Evolutionary conservation across 2,329 filamentous ascomycete species (phyloP), one percentile per base, ranked within the genome.

Genomic region (Hysterium pulicare): DNA sequence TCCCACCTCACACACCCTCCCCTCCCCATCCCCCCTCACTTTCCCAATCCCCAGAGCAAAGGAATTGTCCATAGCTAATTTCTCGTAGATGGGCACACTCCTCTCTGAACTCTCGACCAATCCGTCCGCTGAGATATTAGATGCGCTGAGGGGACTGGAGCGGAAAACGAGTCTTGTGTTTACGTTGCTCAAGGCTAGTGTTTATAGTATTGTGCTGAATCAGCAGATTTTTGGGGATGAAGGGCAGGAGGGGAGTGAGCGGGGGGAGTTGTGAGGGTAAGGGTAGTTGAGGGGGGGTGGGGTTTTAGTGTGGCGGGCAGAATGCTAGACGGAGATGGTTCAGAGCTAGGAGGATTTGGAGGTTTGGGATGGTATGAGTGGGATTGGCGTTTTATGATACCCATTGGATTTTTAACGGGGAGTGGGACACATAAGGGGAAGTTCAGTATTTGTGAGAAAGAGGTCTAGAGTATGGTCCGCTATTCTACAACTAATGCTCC

Each of bases 131-230:
- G 88, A 87, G 53, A 90, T 94, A 44, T 77, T 94, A 40, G 89
- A 98, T 66, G 85, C 87, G 7, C 75, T 98, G 55, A 77, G 93
- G 41, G 84, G 90, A 33, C 75, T 98, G 41, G 93, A 98, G 74
- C 78, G 93, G 56, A 96, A 97, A 75, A 96, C 91, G 33, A 90
- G 89, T 54, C 75, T 95, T 41, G 91, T 96, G 17, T 97, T 95
- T 69, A 98, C 93, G 49, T 71, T 97, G 63, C 78, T 98, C 63
- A 98, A 98, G 74, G 91, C 93, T 15, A 97, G 91, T 68, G 93
- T 98, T 50, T 98, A 98, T 72, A 95, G 87, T 64, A 98, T 98
- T 72, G 90, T 98, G 48, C 69, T 98, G 73, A 91, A 98, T 78
- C 91, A 97, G 77, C 88, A 97, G 78, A 64, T 66, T 49, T 39